Base-by-base conservation (phyloP, 306 rosid genomes). In the Cotoneaster glaucophyllus region DNA sequence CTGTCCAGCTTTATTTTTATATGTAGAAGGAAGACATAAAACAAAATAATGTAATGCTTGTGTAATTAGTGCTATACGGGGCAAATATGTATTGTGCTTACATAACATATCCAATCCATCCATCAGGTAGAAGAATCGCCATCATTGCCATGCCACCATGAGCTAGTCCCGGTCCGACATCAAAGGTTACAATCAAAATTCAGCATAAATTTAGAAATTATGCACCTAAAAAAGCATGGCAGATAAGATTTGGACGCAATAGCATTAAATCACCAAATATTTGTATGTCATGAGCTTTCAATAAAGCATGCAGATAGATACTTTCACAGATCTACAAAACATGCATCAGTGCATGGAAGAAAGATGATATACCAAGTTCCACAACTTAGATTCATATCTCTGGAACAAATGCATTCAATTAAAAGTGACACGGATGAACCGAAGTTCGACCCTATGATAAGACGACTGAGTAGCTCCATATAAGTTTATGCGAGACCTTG, bases 41-140 rank as follows among this genome's bases (percentile, higher is more conserved):
- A 54, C 29, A 56, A 74, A 62, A 75, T 62, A 73, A 52, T 19
- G 70, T 56, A 14, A 66, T 31, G 56, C 44, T 24, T 44, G 48
- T 34, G 5, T 34, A 50, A 67, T 50, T 63, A 50, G 8, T 43
- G 69, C 62, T 57, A 34, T 21, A 43, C 64, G 14, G 31, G 63
- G 71, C 12, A 69, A 77, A 32, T 64, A 61, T 1, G 64, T 19
- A 37, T 41, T 67, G 81, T 78, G 80, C 97, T 95, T 87, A 95
- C 98, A 95, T 72, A 87, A 95, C 97, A 85, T 95, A 92, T 82
- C 96, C 98, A 29, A 95, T 86, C 74, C 93, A 89, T 44, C 98
- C 98, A 75, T 95, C 97, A 64, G 97, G 96, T 44, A 92, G 85
- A 84, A 95, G 91, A 96, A 95, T 95, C 52, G 98, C 97, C 97